Evolutionary conservation across 202 grass and related monocot species (phyloP).

Genomic region (Elaeis oleifera): DNA sequence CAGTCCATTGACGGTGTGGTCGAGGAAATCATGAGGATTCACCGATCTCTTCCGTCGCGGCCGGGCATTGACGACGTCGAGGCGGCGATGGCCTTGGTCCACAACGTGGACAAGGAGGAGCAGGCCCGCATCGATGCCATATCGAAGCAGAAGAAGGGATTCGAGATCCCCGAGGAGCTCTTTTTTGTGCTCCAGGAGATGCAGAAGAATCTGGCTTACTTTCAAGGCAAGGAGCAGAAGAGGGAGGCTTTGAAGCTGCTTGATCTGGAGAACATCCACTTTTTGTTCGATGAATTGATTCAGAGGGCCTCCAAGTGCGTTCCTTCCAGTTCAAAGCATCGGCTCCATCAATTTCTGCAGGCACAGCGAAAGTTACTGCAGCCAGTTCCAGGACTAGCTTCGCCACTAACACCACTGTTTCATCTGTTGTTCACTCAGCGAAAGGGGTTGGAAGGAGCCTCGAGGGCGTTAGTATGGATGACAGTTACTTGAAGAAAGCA

Average conservation of each 20-base stretch:
- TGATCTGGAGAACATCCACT: slow-evolving; percentile 67
- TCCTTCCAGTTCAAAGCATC: slow-evolving; percentile 48
- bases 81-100: slow-evolving; percentile 59
- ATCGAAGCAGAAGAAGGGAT: slow-evolving; percentile 32
- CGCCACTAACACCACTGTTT: slow-evolving; percentile 1
- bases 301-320: slow-evolving; percentile 71
- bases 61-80: slow-evolving; percentile 72
- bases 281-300: slow-evolving; percentile 65
- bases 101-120: slow-evolving; percentile 67
- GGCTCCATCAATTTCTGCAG: slow-evolving; percentile 24
- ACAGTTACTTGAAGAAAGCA: slow-evolving; percentile 78
- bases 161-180: slow-evolving; percentile 72
- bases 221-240: slow-evolving; percentile 78
- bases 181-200: slow-evolving; percentile 86
- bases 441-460: slow-evolving; percentile 21
- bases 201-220: slow-evolving; percentile 60
- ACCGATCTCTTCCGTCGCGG: slow-evolving; percentile 62
- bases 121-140: slow-evolving; percentile 55
- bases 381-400: slow-evolving; percentile 7
- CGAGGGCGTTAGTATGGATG: slow-evolving; percentile 62
- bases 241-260: slow-evolving; percentile 63
- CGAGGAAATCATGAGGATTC: slow-evolving; percentile 71
- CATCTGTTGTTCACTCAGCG: slow-evolving; percentile 12
- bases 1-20: slow-evolving; percentile 59
- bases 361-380: not conserved